Conservation (phyloP, 805 yeast species). For the Tetrapisispora namnaoensis region DNA sequence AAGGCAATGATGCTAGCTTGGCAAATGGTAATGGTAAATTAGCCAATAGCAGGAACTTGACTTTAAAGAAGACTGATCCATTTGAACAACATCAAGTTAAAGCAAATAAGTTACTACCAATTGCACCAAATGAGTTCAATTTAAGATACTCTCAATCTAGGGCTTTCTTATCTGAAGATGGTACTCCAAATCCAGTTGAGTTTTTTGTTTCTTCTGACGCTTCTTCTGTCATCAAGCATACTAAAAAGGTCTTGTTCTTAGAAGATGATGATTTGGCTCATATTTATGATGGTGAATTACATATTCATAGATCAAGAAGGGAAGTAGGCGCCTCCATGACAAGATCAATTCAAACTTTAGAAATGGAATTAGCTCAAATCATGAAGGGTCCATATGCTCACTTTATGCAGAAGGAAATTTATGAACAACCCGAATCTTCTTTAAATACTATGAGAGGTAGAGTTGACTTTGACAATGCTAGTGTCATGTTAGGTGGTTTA, state of each 20-base stretch:
- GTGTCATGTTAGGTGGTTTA: slow-evolving; percentile 83
- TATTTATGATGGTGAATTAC: slow-evolving; percentile 95
- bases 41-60: slow-evolving; percentile 1
- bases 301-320: slow-evolving; percentile 90
- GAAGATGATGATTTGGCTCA: slow-evolving; percentile 99
- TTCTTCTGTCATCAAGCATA: slow-evolving; percentile 90
- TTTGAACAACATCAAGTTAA: slow-evolving; percentile 3
- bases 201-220: slow-evolving; percentile 96
- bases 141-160: slow-evolving; percentile 89
- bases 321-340: slow-evolving; percentile 85
- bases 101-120: slow-evolving; percentile 34
- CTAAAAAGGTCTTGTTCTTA: slow-evolving; percentile 89
- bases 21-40: slow-evolving; percentile 1
- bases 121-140: slow-evolving; percentile 43
- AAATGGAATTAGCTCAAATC: slow-evolving; percentile 92
- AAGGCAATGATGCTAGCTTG: slow-evolving; percentile 1
- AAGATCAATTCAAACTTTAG: slow-evolving; percentile 92
- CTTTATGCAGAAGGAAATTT: slow-evolving; percentile 98
- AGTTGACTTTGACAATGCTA: slow-evolving; percentile 74
- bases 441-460: slow-evolving; percentile 99
- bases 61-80: neutral
- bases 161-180: slow-evolving; percentile 92
- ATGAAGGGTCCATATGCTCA: slow-evolving; percentile 96
- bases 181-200: slow-evolving; percentile 87
- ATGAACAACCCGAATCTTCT: slow-evolving; percentile 97